Conservation (phyloP, 257 asterid genomes). For the Henckelia pumila region DNA sequence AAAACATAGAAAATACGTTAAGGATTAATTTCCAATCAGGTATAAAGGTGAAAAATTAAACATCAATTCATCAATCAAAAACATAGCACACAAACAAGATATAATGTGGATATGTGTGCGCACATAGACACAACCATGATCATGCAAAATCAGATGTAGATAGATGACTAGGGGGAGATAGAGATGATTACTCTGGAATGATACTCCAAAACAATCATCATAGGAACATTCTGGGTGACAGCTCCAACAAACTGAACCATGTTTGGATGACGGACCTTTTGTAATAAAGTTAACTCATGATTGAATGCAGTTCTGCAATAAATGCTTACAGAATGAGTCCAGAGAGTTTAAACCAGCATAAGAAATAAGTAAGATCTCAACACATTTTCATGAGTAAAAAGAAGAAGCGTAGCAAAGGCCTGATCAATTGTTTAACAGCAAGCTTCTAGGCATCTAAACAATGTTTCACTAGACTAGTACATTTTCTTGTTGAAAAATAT, state of each 20-base stretch:
- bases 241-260: constrained; percentile 98
- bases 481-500: neutral
- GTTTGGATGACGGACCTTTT: constrained; percentile 97
- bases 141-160: neutral
- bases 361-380: constrained; percentile 8
- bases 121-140: neutral
- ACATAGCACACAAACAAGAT: too few species aligned
- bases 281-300: constrained; percentile 78
- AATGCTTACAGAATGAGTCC: constrained; percentile 4
- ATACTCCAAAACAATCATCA: constrained; percentile 93
- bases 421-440: neutral
- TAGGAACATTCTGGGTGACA: constrained; percentile 91
- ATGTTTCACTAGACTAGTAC: neutral
- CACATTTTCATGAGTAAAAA: neutral
- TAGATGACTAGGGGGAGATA: constrained; percentile 17
- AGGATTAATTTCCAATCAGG: neutral
- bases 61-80: constrained; percentile 4
- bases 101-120: too few species aligned
- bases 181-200: constrained; percentile 63
- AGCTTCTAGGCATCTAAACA: neutral
- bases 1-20: neutral
- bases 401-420: constrained; percentile 5
- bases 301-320: constrained; percentile 74
- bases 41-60: too few species aligned
- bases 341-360: constrained; percentile 9